Evolutionary conservation across 371 early-diverging fungal species (phyloP).

Genomic region (Conidiobolus incongruus): DNA sequence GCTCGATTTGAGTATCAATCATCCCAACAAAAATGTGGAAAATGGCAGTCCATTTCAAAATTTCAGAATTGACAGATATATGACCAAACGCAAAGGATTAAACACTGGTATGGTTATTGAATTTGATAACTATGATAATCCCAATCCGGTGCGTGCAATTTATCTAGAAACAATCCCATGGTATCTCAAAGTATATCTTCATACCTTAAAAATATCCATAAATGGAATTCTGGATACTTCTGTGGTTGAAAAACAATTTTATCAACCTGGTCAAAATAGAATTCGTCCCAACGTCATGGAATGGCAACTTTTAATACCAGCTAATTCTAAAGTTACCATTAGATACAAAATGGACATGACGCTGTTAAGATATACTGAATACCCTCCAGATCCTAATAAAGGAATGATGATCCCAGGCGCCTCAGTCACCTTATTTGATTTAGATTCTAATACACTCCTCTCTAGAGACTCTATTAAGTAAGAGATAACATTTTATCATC

Average conservation of each 20-base stretch:
- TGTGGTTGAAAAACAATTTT: constrained; percentile 19
- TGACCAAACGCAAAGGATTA: too few species aligned
- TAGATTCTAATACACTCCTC: too few species aligned
- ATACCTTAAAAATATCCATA: constrained; percentile 43
- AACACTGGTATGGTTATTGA: too few species aligned
- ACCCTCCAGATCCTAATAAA: constrained; percentile 90
- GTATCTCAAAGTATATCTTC: constrained; percentile 72
- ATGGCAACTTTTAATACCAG: constrained; percentile 34
- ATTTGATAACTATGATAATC: too few species aligned
- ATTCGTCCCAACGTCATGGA: constrained; percentile 64
- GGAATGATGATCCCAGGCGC: too few species aligned
- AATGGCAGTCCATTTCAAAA: too few species aligned
- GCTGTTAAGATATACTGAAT: constrained; percentile 82
- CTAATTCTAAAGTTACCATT: constrained; percentile 34
- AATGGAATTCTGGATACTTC: constrained; percentile 8
- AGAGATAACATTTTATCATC: too few species aligned
- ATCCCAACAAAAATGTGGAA: too few species aligned
- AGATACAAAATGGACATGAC: constrained; percentile 66
- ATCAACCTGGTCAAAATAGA: constrained; percentile 55
- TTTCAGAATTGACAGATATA: too few species aligned
- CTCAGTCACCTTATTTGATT: too few species aligned
- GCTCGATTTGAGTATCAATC: too few species aligned
- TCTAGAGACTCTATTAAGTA: too few species aligned
- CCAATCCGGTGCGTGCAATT: constrained; percentile 18
- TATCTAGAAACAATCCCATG: constrained; percentile 73